These are phyloP conservation scores for Galerina marginata DNA, from an alignment of 768 basidiomycete genomes.

Conservation along the genomic window DNA sequence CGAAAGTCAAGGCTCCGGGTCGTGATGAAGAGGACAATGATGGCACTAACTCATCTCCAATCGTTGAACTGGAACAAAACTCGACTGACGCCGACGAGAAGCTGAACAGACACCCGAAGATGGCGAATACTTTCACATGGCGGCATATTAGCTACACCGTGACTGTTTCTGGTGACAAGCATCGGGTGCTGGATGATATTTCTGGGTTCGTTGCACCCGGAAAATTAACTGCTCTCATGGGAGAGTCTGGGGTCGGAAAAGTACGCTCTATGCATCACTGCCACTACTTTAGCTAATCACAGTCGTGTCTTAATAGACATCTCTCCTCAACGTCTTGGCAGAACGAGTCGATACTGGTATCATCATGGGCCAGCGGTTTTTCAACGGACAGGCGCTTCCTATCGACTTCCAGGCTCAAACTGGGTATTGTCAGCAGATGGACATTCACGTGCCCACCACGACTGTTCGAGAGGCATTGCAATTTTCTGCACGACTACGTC, in stretches of 20 bases:
- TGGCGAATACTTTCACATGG: slow-evolving; percentile 81
- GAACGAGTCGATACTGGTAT: slow-evolving; percentile 53
- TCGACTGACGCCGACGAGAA: slow-evolving; percentile 26
- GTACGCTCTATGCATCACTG: slow-evolving; percentile 35
- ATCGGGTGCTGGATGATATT: slow-evolving; percentile 68
- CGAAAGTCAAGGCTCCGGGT: slow-evolving; percentile 34
- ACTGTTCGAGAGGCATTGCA: slow-evolving; percentile 84
- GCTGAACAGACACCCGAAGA: slow-evolving; percentile 46
- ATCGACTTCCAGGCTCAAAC: slow-evolving; percentile 70
- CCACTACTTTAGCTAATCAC: not conserved
- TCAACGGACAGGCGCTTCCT: slow-evolving; percentile 60
- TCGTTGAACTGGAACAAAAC: slow-evolving; percentile 15
- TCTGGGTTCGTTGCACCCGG: slow-evolving; percentile 85
- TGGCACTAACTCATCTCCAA: not conserved
- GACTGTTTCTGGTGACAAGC: slow-evolving; percentile 49
- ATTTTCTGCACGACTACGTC: slow-evolving; percentile 82
- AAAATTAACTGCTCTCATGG: slow-evolving; percentile 82
- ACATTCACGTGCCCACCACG: slow-evolving; percentile 74
- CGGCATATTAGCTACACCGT: slow-evolving; percentile 72
- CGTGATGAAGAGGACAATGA: slow-evolving; percentile 42
- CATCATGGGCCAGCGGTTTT: slow-evolving; percentile 54
- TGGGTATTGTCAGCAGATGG: slow-evolving; percentile 88
- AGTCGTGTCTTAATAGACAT: slow-evolving; percentile 43
- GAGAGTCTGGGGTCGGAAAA: slow-evolving; percentile 54
- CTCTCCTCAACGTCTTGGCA: slow-evolving; percentile 61